phyloP scores from a whole-genome alignment of 257 asterid genomes.

The Verbascum thapsus region DNA sequence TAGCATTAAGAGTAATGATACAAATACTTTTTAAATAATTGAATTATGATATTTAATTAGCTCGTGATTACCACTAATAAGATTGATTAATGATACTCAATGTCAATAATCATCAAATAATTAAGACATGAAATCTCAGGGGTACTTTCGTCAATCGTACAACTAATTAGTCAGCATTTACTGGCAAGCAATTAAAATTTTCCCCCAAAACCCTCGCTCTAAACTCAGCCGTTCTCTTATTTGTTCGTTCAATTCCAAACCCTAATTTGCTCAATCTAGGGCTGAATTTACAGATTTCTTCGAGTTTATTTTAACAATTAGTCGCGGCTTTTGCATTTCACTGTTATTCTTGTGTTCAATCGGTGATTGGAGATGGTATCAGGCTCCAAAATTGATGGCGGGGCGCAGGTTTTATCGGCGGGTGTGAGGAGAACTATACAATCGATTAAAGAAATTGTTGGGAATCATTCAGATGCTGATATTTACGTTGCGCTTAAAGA shows the following conservation, averaged over 20 bases:
- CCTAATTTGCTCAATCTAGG: constrained; percentile 31
- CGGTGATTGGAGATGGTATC: constrained; percentile 64
- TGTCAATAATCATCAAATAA: constrained; percentile 29
- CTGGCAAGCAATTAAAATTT: constrained; percentile 22
- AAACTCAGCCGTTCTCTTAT: constrained; percentile 54
- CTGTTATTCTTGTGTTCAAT: constrained; percentile 19
- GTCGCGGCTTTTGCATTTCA: constrained; percentile 20
- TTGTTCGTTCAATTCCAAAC: constrained; percentile 30
- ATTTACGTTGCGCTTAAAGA: constrained; percentile 84
- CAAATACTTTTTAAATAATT: too few relatives aligned
- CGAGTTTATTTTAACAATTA: neutral
- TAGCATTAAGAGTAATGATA: constrained; percentile 10
- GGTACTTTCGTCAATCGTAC: too few relatives aligned
- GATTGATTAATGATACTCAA: constrained; percentile 2
- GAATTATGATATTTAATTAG: neutral
- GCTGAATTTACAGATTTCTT: constrained; percentile 7
- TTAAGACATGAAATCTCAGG: too few relatives aligned
- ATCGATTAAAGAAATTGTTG: constrained; percentile 80
- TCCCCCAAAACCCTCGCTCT: constrained; percentile 65
- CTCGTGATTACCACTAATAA: constrained; percentile 16
- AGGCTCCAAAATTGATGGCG: constrained; percentile 64
- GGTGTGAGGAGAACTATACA: constrained; percentile 80
- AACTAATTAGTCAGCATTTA: constrained; percentile 31
- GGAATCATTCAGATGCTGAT: constrained; percentile 88
- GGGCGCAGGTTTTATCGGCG: constrained; percentile 64